These are phyloP conservation scores for Lophiostoma macrostomum DNA, from an alignment of 495 filamentous ascomycete species.

Conservation along the genomic window DNA sequence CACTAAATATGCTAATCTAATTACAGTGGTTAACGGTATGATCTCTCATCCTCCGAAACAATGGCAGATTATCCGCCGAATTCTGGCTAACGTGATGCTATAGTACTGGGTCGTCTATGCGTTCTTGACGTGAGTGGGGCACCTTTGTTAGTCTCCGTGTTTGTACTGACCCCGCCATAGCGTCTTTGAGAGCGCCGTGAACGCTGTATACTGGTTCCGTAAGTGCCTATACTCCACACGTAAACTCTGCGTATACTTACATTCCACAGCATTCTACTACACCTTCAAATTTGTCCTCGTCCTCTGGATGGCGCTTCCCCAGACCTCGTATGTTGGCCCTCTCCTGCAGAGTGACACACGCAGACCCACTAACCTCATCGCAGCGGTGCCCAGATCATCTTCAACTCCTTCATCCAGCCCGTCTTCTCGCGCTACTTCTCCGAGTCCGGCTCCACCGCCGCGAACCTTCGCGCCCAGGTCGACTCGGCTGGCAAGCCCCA, in stretches of 20 bases:
- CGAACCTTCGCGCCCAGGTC: conserved; percentile 86
- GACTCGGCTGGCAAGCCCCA: conserved; percentile 61
- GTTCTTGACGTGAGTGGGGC: conserved; percentile 69
- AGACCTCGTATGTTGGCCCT: conserved; percentile 68
- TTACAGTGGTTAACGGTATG: conserved; percentile 66
- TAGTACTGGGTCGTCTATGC: conserved; percentile 98
- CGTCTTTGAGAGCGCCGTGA: conserved; percentile 88
- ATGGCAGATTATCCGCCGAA: conserved; percentile 1
- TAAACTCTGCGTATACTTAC: conserved; percentile 1
- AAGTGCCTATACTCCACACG: conserved; percentile 35
- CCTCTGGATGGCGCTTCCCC: conserved; percentile 94
- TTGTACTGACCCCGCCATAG: conserved; percentile 40
- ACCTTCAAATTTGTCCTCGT: conserved; percentile 98
- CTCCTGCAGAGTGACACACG: not conserved
- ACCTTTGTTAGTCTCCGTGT: not conserved
- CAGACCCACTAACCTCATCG: conserved; percentile 3
- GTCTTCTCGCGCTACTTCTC: conserved; percentile 88
- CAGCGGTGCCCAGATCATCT: conserved; percentile 93
- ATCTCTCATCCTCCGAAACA: conserved; percentile 12
- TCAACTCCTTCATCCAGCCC: conserved; percentile 91
- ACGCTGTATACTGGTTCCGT: conserved; percentile 98
- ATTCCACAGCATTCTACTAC: conserved; percentile 82
- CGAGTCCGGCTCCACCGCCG: conserved; percentile 67
- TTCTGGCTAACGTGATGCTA: conserved; percentile 38
- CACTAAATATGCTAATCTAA: conserved; percentile 20